Percentiles rank a stretch among this genome's conserved stretches.
phyloP scores from a whole-genome alignment of 2,329 filamentous ascomycete genomes.

The Colletotrichum sublineola region DNA sequence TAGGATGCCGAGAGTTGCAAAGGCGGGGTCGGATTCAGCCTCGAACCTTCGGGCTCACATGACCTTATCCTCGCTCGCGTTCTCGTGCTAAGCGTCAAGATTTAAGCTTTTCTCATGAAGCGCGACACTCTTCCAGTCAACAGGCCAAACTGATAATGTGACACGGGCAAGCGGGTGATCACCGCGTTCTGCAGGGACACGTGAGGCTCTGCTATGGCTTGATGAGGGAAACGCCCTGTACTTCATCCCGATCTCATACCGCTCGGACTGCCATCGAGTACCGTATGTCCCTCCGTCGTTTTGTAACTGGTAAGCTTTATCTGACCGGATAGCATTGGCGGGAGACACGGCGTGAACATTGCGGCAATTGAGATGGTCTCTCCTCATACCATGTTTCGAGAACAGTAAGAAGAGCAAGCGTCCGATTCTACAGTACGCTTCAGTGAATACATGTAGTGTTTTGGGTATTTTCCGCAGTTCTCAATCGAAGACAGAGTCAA shows the following conservation, averaged over 20 bases:
- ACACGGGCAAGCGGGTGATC: neutral
- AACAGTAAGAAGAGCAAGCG: neutral
- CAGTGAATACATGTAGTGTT: neutral
- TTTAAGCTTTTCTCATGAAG: neutral
- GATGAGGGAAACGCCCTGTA: neutral
- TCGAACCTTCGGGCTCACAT: neutral
- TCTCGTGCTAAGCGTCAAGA: neutral
- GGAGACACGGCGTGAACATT: neutral
- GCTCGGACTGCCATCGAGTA: neutral
- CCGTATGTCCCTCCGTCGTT: neutral
- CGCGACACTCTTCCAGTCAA: neutral
- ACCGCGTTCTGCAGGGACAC: neutral
- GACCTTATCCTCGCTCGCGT: neutral
- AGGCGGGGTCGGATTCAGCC: neutral
- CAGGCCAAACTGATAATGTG: neutral
- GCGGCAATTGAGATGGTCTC: neutral
- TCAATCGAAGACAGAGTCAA: neutral
- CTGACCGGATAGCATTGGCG: neutral
- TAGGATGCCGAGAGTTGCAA: neutral
- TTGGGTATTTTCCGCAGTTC: neutral
- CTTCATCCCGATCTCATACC: neutral
- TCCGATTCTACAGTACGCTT: neutral
- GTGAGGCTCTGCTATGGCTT: conserved; percentile 20
- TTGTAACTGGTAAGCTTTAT: neutral
- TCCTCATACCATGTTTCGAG: neutral